Evolutionary conservation across 371 early-diverging fungal species (phyloP).

Genomic region (Globomyces sp.): DNA sequence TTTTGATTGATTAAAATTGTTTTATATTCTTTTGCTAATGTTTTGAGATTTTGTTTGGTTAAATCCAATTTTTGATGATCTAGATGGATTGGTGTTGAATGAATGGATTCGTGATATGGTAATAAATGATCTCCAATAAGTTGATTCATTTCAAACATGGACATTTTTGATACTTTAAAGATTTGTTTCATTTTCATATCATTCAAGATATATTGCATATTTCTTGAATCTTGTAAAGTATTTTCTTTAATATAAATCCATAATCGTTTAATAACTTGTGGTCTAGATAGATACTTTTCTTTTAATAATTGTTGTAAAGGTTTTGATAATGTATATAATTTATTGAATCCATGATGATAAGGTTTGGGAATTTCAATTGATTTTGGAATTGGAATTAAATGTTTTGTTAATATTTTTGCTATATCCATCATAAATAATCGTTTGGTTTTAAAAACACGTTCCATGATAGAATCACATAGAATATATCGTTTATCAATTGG

Average conservation of each 20-base stretch:
- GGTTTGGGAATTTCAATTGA: neutral
- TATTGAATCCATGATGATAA: constrained; percentile 19
- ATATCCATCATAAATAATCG: constrained; percentile 47
- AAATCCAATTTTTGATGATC: no score
- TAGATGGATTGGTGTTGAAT: no score
- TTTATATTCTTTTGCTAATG: no score
- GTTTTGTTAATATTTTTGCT: constrained; percentile 49
- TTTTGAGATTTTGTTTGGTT: no score
- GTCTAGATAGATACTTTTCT: constrained; percentile 23
- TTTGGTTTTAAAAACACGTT: constrained; percentile 43
- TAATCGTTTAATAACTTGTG: constrained; percentile 45
- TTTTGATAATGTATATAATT: constrained; percentile 21
- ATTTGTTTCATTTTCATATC: constrained; percentile 56
- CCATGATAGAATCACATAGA: constrained; percentile 44
- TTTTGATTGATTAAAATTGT: no score
- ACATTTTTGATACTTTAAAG: constrained; percentile 41
- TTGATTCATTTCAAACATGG: constrained; percentile 58
- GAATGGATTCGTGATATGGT: neutral
- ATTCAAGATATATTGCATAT: constrained; percentile 59
- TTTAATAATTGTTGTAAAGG: constrained; percentile 23
- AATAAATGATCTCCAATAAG: constrained; percentile 12
- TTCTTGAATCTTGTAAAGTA: constrained; percentile 73
- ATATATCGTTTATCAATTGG: constrained; percentile 64
- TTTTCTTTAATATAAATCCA: constrained; percentile 93
- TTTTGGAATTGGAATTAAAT: constrained; percentile 20